Evolutionary conservation across 2,329 filamentous ascomycete genomes (phyloP), one percentile per base, ranked within the genome.

Genomic region (Aspergillus fructus): DNA sequence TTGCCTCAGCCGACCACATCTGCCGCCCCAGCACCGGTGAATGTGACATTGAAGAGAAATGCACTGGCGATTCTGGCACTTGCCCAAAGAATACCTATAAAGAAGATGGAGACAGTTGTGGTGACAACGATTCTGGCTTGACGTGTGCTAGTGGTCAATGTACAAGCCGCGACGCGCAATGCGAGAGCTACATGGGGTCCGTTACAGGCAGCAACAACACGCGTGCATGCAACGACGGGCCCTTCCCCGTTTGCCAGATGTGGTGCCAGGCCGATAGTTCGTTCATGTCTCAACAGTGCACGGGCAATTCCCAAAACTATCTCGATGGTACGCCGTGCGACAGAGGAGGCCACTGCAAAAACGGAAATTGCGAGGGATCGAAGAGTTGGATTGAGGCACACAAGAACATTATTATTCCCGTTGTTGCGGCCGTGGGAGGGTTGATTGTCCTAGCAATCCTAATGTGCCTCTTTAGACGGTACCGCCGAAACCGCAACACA

Each of bases 131-230:
- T 17, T 66, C 72, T 2, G 84, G 84, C 2, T 82, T 97, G 33
- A 77, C 84, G 33, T 99, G 94, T 71, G 91, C 94, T 30, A 93
- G 89, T 46, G 94, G 94, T 12, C 93, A 97, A 75, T 99, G 94
- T 75, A 99, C 94, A 3, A 94, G 89, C 53, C 88, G 94, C 62
- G 87, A 97, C 73, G 83, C 88, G 69, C 94, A 99, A 77, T 99
- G 94, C 79, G 87, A 88, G 73, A 89, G 86, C 11, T 81, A 96
- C 48, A 89, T 96, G 81, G 92, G 91, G 37, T 85, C 83, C 27
- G 84, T 89, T 60, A 88, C 87, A 0, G 81, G 84, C 56, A 84
- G 83, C 71, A 93, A 92, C 76, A 85, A 91, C 67, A 96, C 91
- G 2, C 86, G 85, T 66, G 88, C 93, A 9, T 99, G 94, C 75